Evolutionary conservation across 176 grass and related monocot species (phyloP), one percentile per base, ranked within the genome.

Genomic region (Elaeis guineensis): DNA sequence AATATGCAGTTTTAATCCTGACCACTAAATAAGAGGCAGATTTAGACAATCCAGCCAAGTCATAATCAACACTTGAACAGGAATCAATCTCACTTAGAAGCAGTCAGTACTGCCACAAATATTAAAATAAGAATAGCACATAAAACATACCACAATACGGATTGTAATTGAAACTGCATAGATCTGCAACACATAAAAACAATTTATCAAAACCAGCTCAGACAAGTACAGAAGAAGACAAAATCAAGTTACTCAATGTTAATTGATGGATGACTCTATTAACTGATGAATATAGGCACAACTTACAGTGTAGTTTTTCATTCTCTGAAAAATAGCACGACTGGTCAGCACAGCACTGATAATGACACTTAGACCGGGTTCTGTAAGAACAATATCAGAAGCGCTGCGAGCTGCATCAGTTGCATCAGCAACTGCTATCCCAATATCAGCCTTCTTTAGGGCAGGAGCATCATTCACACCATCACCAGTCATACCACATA

Each of bases 161-260:
- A 95, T 89, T 49, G 89, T 95, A 74, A 95, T 95, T 26, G 89
- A 95, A 11, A 95, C 89, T 73, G 89, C 89, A 78, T 95, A 89
- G 17, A 95, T 95, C 89, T 95, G 85, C 78, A 80, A 61, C n/a
- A 23, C 39, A 74, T 50, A 50, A 77, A 35, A 57, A 21, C 58
- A 50, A 19, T 39, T 49, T 50, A 54, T 35, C 16, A 19, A 66
- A 23, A 57, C 28, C 50, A 53, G 17, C 15, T 53, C 7, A 25
- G 61, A 19, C 18, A 59, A 39, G 35, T 39, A 11, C 35, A 39
- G 35, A 39, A 39, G 8, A 39, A 39, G 35, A 39, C 9, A 39
- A 2, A 32, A 0, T 32, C 30, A 8, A 32, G 30, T 7, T 32
- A 39, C 8, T 39, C 35, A 39, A 39, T 39, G 35, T 39, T 12